Percentiles rank a stretch among this genome's conserved stretches.
Evolutionary conservation across 495 filamentous ascomycete species (phyloP).

Genomic region (Cudoniella acicularis): DNA sequence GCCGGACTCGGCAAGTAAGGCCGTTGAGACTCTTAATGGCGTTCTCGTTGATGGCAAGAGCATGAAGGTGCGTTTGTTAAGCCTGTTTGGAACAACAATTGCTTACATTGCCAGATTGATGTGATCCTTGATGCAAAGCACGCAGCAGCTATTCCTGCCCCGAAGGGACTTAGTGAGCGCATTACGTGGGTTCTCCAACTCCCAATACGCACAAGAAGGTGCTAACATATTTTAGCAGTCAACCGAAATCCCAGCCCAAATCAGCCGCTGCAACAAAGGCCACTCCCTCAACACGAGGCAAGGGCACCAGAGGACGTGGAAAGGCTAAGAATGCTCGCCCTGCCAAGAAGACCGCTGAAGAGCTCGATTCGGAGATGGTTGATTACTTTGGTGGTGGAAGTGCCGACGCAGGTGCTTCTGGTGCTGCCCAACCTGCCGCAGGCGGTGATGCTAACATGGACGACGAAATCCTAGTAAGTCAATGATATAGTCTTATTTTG

Average conservation of each 20-base stretch:
- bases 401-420: conserved; percentile 25
- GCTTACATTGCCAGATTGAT: conserved; percentile 62
- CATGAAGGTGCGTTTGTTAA: conserved; percentile 66
- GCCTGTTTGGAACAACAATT: conserved; percentile 17
- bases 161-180: conserved; percentile 81
- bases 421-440: conserved; percentile 28
- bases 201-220: background rate
- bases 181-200: conserved; percentile 56
- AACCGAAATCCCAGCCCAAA: conserved; percentile 77
- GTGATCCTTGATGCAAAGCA: conserved; percentile 76
- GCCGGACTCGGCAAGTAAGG: conserved; percentile 73
- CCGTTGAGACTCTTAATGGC: conserved; percentile 76
- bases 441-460: conserved; percentile 41
- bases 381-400: conserved; percentile 64
- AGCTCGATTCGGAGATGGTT: conserved; percentile 93
- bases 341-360: conserved; percentile 90
- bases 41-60: conserved; percentile 83
- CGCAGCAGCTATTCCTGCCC: conserved; percentile 57
- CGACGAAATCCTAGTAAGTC: conserved; percentile 37
- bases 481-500: background rate
- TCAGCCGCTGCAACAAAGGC: conserved; percentile 69
- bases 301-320: conserved; percentile 43
- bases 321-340: conserved; percentile 56
- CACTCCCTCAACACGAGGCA: conserved; percentile 37
- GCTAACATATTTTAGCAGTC: conserved; percentile 35